A percentile compares a stretch with the other conserved stretches of the same genome.
These are phyloP conservation scores for Debaryomyces prosopidis DNA, from an alignment of 805 yeast species.

Conservation along the genomic window DNA sequence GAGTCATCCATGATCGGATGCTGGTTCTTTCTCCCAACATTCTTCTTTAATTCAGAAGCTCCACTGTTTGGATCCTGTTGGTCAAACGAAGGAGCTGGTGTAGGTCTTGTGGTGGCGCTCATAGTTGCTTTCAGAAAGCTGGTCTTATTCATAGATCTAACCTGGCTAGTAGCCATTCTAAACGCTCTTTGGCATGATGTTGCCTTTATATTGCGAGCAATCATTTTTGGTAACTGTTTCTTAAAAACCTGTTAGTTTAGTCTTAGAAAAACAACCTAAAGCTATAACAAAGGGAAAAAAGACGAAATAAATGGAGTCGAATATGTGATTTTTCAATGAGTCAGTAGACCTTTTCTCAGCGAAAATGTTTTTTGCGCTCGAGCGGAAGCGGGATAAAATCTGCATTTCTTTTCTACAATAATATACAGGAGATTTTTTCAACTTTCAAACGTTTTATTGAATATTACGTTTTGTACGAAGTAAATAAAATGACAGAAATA, in stretches of 20 bases:
- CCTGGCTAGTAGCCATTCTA: slow-evolving; percentile 14
- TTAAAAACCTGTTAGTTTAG: not conserved
- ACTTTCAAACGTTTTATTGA: not conserved
- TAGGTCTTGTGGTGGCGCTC: slow-evolving; percentile 34
- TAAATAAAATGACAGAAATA: not conserved
- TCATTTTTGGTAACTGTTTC: slow-evolving; percentile 9
- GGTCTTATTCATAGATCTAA: slow-evolving; percentile 32
- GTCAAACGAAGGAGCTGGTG: slow-evolving; percentile 56
- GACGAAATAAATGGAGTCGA: no score
- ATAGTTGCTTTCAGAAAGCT: slow-evolving; percentile 30
- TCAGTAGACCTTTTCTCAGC: slow-evolving; percentile 8
- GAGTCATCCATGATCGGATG: slow-evolving; percentile 66
- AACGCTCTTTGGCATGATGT: slow-evolving; percentile 7
- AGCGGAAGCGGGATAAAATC: slow-evolving; percentile 7
- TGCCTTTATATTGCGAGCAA: slow-evolving; percentile 20
- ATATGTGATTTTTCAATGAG: slow-evolving; percentile 17
- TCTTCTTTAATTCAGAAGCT: slow-evolving; percentile 14
- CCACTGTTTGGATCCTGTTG: slow-evolving; percentile 19
- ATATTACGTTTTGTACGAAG: not conserved
- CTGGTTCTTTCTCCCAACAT: slow-evolving; percentile 8
- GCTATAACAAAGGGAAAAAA: no score
- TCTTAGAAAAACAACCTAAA: no score
- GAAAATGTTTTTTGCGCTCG: slow-evolving; percentile 7
- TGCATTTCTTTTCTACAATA: not conserved
- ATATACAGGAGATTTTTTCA: not conserved